phyloP scores from a whole-genome alignment of 2,329 filamentous ascomycete genomes.

The Ceratocystis ficicola region DNA sequence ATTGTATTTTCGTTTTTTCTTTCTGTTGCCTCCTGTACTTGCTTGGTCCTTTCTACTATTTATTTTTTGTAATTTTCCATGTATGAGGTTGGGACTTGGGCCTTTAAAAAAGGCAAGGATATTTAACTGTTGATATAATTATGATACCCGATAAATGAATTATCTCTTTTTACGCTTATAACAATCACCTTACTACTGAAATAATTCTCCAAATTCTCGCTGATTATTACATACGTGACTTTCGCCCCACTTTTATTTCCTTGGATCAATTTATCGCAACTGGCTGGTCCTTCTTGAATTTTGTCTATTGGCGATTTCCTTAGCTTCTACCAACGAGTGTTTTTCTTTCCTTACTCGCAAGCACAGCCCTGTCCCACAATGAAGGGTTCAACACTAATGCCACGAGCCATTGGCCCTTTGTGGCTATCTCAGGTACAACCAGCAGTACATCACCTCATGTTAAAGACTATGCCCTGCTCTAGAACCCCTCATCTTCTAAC shows the following conservation, averaged over 20 bases:
- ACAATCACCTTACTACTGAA: neutral
- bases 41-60: neutral
- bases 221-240: neutral
- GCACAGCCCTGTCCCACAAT: neutral
- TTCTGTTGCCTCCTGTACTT: neutral
- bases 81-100: slow-evolving; percentile 9
- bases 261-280: neutral
- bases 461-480: neutral
- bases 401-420: slow-evolving; percentile 14
- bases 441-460: neutral
- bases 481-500: neutral
- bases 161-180: neutral
- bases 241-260: slow-evolving; percentile 8
- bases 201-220: neutral
- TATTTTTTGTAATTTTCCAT: slow-evolving; percentile 5
- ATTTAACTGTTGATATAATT: slow-evolving; percentile 13
- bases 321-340: neutral
- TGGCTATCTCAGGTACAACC: neutral
- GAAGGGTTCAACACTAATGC: slow-evolving; percentile 11
- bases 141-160: slow-evolving; percentile 21
- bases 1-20: neutral
- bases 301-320: neutral
- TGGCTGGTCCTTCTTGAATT: neutral
- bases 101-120: neutral
- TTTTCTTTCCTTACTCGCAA: neutral